Evolutionary conservation across 2,329 filamentous ascomycete species (phyloP), one percentile per base, ranked within the genome.

Genomic region (Penicillium polonicum): DNA sequence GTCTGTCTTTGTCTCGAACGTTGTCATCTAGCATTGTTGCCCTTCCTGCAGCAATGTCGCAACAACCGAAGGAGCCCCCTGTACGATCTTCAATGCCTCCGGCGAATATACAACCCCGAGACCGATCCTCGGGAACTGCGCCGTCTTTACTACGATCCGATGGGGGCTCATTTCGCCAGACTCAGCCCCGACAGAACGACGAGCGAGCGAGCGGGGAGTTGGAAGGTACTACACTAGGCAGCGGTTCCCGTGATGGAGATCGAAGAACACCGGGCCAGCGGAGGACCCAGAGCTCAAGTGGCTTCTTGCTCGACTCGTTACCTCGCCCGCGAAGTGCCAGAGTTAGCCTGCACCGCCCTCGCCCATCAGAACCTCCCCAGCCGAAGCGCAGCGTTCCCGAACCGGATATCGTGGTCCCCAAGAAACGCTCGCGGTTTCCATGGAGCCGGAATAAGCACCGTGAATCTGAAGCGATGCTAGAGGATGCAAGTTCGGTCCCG

Each of bases 261-360:
- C 64, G 63, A 58, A 65, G 64, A 48, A 62, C 59, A 49, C 51
- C 64, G 38, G 58, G 54, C 15, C 70, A 68, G 42, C 63, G 68
- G 21, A 68, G 68, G 51, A 66, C 58, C 10, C 66, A 62, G 38
- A 73, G 62, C 61, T 77, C 77, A 8, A 70, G 77, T 52, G 75
- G 76, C 4, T 80, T 80, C 57, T 65, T 84, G 42, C 69, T 83
- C 38, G 79, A 82, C 63, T 74, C 63, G 60, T 31, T 72, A 42
- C 60, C 70, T 63, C 61, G 68, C 58, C 59, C 70, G 52, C 67
- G 61, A 49, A 68, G 63, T 51, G 56, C 70, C 59, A 59, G 65
- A 39, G 58, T 65, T 44, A 66, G 66, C 63, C 55, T 67, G 35
- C 63, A 69, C 38, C 63, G 57, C 12, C 52, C 67, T 46, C 64